Evolutionary conservation across 345 rosid genomes (phyloP).

Genomic region (Lumnitzera racemosa): DNA sequence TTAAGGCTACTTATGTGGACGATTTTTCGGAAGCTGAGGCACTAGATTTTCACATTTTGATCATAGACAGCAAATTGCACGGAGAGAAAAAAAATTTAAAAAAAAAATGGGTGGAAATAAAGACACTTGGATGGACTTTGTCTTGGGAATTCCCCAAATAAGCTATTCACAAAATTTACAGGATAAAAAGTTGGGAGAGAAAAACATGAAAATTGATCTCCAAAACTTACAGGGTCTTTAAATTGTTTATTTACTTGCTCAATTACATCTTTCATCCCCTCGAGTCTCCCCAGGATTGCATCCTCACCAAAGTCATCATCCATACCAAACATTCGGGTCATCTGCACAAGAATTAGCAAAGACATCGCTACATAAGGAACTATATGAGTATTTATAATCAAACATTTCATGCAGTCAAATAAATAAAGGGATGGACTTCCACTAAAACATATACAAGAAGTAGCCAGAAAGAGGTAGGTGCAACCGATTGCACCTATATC

Average conservation of each 20-base stretch:
- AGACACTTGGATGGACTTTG: neutral
- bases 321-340: slow-evolving; percentile 78
- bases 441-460: too few species aligned
- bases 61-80: too few species aligned
- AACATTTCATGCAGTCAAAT: too few species aligned
- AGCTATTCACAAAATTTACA: neutral
- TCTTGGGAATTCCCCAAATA: neutral
- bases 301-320: slow-evolving; percentile 96
- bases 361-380: neutral
- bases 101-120: neutral
- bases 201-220: neutral
- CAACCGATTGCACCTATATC: too few species aligned
- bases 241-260: slow-evolving; percentile 95
- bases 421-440: too few species aligned
- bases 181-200: neutral
- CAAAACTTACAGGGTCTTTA: slow-evolving; percentile 77
- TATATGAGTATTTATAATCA: too few species aligned
- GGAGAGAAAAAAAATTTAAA: too few species aligned
- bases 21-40: too few species aligned
- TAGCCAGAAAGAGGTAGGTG: too few species aligned
- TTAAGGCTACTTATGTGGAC: too few species aligned
- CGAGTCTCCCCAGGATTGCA: slow-evolving; percentile 94
- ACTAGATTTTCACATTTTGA: too few species aligned
- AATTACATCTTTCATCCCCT: slow-evolving; percentile 96
- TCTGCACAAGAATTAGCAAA: slow-evolving; percentile 28